Evolutionary conservation across 2,329 filamentous ascomycete genomes (phyloP).

Genomic region (Ustilaginoidea virens): DNA sequence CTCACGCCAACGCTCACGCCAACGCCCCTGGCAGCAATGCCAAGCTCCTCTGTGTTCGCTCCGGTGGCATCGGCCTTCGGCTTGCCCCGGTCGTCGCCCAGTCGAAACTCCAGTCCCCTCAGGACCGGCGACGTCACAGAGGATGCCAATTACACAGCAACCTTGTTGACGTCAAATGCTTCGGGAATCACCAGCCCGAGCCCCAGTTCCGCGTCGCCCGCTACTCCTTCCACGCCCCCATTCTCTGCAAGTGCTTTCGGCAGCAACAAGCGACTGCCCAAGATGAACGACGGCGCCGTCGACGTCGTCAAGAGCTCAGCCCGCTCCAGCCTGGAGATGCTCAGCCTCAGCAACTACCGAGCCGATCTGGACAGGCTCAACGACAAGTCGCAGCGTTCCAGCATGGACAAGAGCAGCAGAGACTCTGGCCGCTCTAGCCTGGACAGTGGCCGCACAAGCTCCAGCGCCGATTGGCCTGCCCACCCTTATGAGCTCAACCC

Average conservation of each 20-base stretch:
- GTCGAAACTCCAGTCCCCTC: slow-evolving; percentile 6
- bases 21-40: slow-evolving; percentile 15
- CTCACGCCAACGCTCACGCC: too few species aligned
- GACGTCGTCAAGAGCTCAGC: slow-evolving; percentile 14
- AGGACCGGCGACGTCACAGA: slow-evolving; percentile 7
- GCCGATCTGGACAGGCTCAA: slow-evolving; percentile 8
- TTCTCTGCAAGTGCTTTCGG: slow-evolving; percentile 7
- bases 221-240: slow-evolving; percentile 1
- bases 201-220: slow-evolving; percentile 6
- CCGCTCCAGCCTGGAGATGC: slow-evolving; percentile 14
- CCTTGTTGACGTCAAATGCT: slow-evolving; percentile 3
- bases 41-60: slow-evolving; percentile 13
- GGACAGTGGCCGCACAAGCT: slow-evolving; percentile 21
- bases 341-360: slow-evolving; percentile 10
- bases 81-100: slow-evolving; percentile 13
- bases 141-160: slow-evolving; percentile 6
- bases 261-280: slow-evolving; percentile 9
- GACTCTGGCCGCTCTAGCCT: slow-evolving; percentile 11
- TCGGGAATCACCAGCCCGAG: slow-evolving; percentile 5
- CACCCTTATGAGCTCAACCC: slow-evolving; percentile 25
- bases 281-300: slow-evolving; percentile 17
- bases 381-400: slow-evolving; percentile 9
- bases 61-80: slow-evolving; percentile 20
- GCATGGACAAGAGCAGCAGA: slow-evolving; percentile 11
- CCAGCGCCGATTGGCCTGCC: slow-evolving; percentile 21